Evolutionary conservation across 1,139 yeast species (phyloP), one percentile per base, ranked within the genome.

Genomic region (Taphrina communis): DNA sequence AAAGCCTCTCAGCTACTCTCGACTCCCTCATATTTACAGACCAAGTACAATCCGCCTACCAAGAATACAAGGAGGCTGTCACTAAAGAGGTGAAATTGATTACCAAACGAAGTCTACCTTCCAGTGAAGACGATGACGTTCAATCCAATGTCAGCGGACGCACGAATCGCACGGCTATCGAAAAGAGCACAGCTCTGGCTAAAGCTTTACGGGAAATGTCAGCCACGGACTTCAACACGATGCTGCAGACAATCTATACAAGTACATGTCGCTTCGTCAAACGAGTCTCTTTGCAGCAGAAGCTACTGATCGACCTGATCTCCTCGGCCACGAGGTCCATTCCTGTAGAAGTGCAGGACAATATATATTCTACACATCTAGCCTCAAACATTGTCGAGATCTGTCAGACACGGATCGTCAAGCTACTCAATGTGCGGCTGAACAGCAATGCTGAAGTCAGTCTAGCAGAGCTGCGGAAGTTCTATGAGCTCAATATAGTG

Each of bases 271-370:
- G 88, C 73, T 86, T 93, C 39, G 81, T 93, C 56, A 82, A 94
- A 71, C 82, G 97, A 68, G 80, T 93, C 36, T 85, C 90, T 0
- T 81, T 85, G 1, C 97, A 93, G 71, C 96, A 93, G 75, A 91
- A 91, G 75, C 75, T 90, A 5, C 78, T 94, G 44, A 81, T 94
- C 25, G 96, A 90, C 73, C 77, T 90, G 69, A 87, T 96, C 0
- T 46, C 67, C 12, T 55, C 61, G 7, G 80, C 92, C 42, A 86
- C 87, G 31, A 80, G 84, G n/a, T 74, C 74, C 11, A 69, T 65
- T 56, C 39, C 69, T 12, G 57, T 72, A 2, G 70, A 76, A n/a
- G 80, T 77, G 51, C 73, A 63, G 35, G 56, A 63, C 38, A 42
- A 8, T 11, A 58, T 58, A 14, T 58, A 58, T 17, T 42, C 78